These are phyloP conservation scores for Tetrahymena malaccensis DNA, from an alignment of 73 alveolate genomes.

Conservation along the genomic window DNA sequence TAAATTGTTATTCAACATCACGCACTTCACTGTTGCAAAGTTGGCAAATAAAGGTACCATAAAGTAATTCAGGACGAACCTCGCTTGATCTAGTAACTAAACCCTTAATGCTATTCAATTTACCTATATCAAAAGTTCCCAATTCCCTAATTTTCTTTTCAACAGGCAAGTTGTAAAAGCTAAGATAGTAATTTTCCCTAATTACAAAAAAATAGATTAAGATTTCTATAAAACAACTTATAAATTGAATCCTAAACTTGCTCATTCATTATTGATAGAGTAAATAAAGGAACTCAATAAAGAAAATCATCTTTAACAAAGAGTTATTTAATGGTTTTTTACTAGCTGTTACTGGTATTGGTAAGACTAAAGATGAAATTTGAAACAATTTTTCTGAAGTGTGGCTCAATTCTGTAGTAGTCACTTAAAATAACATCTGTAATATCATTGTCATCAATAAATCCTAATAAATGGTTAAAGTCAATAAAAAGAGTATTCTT, in stretches of 20 bases:
- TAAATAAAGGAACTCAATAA: too few species aligned
- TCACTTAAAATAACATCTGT: not conserved
- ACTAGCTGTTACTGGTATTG: not conserved
- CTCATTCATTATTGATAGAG: not conserved
- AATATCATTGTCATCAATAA: not conserved
- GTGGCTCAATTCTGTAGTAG: not conserved
- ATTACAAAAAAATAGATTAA: not conserved
- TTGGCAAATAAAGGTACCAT: conserved; percentile 77
- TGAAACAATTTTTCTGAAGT: not conserved
- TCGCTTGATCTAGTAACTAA: conserved; percentile 95
- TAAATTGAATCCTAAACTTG: not conserved
- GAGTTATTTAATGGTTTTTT: not conserved
- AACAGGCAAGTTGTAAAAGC: not conserved
- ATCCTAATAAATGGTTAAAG: not conserved
- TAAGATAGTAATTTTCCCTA: not conserved
- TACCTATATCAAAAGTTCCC: conserved; percentile 66
- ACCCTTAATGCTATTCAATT: conserved; percentile 71
- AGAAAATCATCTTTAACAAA: too few species aligned
- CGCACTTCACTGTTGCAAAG: conserved; percentile 66
- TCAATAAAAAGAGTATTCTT: not conserved
- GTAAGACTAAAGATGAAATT: not conserved
- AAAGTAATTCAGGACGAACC: conserved; percentile 87
- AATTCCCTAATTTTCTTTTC: conserved; percentile 21
- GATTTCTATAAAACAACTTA: too few species aligned
- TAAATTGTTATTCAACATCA: conserved; percentile 92